Evolutionary conservation across 805 yeast genomes (phyloP), one percentile per base, ranked within the genome.

Genomic region (Ogataea henricii): DNA sequence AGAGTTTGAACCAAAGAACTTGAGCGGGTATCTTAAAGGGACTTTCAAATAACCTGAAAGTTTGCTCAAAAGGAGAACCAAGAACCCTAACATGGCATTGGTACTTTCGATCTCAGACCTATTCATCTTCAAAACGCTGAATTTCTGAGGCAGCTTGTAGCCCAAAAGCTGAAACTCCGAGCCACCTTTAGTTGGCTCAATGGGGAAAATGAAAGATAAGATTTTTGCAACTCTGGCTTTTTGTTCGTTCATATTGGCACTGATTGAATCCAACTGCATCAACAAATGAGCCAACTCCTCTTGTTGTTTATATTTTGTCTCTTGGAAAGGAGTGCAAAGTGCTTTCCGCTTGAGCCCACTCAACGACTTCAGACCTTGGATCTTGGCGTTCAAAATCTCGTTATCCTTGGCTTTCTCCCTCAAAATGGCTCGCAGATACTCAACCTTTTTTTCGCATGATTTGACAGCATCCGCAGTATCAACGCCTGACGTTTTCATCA

Each of bases 61-160:
- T 22, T 71, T 51, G 12, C 60, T 57, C 4, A 77, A 68, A 3
- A 79, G 55, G 25, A 76, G 75, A 2, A 76, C 66, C 3, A 76
- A 67, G 46, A 70, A 70, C 1, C 82, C 82, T 21, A 78, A 58
- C n/a, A 79, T 72, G 0, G 82, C 74, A 34, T 73, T 79, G 0
- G 73, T 66, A 40, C 71, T 70, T 9, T 65, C 66, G 16, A 74
- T 74, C 43, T 71, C 51, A 36, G 61, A 25, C 48, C 66, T 53
- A 7, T 66, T 55, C 49, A 68, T 44, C 42, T 49, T 54, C 10
- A 43, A 35, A 5, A 51, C 45, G 13, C 51, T 53, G 13, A 58
- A 38, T 12, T 35, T 52, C 4, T 45, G 43, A 1, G 70, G 68
- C 27, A 70, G 54, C 9, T 57, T 65, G 2, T 67, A 64, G 34